Conservation (phyloP, 148 eudicot species). For the Fagopyrum esculentum region DNA sequence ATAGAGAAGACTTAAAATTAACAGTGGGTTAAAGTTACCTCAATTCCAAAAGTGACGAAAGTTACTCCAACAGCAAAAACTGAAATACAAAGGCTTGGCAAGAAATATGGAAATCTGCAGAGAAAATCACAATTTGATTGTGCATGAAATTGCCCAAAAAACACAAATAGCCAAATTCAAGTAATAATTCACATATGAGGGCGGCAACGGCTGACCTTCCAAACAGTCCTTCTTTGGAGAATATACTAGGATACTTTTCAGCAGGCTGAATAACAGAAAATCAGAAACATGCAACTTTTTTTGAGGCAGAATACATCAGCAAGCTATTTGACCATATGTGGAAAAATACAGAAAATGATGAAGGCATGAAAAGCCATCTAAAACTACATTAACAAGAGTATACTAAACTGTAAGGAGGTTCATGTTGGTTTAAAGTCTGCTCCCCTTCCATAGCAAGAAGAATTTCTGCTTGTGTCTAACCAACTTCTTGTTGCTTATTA, state of each 20-base stretch:
- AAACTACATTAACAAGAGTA: neutral
- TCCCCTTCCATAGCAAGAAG: too few relatives aligned
- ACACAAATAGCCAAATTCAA: neutral
- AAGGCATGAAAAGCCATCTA: neutral
- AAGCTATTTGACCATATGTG: neutral
- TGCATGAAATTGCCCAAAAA: neutral
- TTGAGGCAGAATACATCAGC: neutral
- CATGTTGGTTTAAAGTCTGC: neutral
- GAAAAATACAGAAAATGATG: neutral
- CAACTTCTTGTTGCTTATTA: neutral
- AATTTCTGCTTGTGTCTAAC: neutral
- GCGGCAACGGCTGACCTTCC: slow-evolving; percentile 48
- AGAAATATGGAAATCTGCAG: slow-evolving; percentile 85
- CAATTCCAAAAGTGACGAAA: slow-evolving; percentile 57
- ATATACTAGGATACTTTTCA: slow-evolving; percentile 65
- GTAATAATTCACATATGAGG: neutral
- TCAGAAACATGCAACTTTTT: neutral
- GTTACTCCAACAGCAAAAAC: slow-evolving; percentile 44
- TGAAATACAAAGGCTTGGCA: slow-evolving; percentile 78
- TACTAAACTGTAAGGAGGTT: neutral
- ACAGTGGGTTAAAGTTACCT: slow-evolving; percentile 36
- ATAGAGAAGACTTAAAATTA: neutral
- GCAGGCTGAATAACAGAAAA: slow-evolving; percentile 56
- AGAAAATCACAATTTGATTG: neutral
- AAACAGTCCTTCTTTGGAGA: slow-evolving; percentile 58